A percentile compares a stretch with the other conserved stretches of the same genome.
These are phyloP conservation scores for Vanderwaltozyma verrucispora DNA, from an alignment of 805 yeast genomes.

Conservation along the genomic window DNA sequence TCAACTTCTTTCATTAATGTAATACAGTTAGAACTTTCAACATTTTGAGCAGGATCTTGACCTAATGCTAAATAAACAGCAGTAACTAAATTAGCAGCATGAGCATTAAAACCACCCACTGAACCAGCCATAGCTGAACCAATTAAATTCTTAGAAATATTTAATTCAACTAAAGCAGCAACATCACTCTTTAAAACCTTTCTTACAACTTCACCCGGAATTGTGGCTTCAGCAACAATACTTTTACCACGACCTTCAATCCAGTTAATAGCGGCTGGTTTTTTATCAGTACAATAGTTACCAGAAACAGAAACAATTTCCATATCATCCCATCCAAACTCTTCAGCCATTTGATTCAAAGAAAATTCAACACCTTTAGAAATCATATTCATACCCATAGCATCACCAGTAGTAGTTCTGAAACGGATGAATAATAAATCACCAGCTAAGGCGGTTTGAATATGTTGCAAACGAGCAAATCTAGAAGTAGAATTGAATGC, in stretches of 20 bases:
- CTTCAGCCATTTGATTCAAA: conserved; percentile 72
- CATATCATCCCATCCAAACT: conserved; percentile 93
- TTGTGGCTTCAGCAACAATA: conserved; percentile 89
- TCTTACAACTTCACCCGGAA: conserved; percentile 72
- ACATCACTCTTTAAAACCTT: conserved; percentile 87
- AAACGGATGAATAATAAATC: conserved; percentile 79
- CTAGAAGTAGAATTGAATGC: conserved; percentile 96
- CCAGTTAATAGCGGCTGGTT: conserved; percentile 98
- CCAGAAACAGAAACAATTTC: conserved; percentile 86
- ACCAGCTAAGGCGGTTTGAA: conserved; percentile 93
- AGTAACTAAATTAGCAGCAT: conserved; percentile 92
- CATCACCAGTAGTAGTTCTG: conserved; percentile 99
- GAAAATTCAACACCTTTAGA: conserved; percentile 95
- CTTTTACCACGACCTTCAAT: conserved; percentile 98
- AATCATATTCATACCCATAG: conserved; percentile 99
- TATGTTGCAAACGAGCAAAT: conserved; percentile 86
- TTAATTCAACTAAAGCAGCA: conserved; percentile 82
- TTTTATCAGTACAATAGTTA: conserved; percentile 95
- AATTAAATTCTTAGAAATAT: conserved; percentile 77
- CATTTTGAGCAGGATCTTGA: conserved; percentile 99
- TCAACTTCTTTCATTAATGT: conserved; percentile 79
- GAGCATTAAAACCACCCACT: conserved; percentile 97
- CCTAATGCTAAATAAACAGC: conserved; percentile 94
- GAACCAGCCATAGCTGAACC: conserved; percentile 99
- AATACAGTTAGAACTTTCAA: conserved; percentile 94